phyloP scores from a whole-genome alignment of 129 eudicot genomes.

The Calendula officinalis region DNA sequence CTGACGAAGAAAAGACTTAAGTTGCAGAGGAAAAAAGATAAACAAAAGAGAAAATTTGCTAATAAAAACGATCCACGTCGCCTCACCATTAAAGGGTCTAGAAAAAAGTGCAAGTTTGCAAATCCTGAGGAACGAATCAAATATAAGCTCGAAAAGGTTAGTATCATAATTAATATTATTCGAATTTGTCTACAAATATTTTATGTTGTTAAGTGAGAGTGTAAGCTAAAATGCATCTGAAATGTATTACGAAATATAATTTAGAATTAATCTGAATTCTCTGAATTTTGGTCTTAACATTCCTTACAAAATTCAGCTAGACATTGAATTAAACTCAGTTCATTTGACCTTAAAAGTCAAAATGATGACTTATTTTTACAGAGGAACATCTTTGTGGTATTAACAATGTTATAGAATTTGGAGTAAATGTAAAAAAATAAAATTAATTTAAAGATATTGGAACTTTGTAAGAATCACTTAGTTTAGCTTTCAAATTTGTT shows the following conservation, averaged over 20 bases:
- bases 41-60: constrained; percentile 57
- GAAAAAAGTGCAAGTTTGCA: constrained; percentile 52
- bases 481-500: background rate
- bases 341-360: constrained; percentile 3
- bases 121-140: constrained; percentile 61
- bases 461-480: background rate
- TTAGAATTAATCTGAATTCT: too few relatives aligned
- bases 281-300: background rate
- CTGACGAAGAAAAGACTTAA: constrained; percentile 58
- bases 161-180: background rate
- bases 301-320: background rate
- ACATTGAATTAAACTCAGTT: background rate
- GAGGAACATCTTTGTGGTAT: constrained; percentile 3
- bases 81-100: constrained; percentile 54
- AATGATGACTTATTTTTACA: background rate
- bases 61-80: constrained; percentile 65
- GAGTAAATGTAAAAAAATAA: background rate
- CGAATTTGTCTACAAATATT: background rate
- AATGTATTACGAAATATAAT: background rate
- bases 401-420: background rate
- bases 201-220: background rate
- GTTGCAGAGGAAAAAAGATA: constrained; percentile 56
- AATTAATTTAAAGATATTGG: background rate
- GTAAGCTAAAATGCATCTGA: background rate
- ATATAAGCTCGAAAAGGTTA: constrained; percentile 68